A percentile compares a stretch with the other conserved stretches of the same genome.
phyloP scores from a whole-genome alignment of 2,329 filamentous ascomycete species.

The Phaeophleospora eucalypticola region DNA sequence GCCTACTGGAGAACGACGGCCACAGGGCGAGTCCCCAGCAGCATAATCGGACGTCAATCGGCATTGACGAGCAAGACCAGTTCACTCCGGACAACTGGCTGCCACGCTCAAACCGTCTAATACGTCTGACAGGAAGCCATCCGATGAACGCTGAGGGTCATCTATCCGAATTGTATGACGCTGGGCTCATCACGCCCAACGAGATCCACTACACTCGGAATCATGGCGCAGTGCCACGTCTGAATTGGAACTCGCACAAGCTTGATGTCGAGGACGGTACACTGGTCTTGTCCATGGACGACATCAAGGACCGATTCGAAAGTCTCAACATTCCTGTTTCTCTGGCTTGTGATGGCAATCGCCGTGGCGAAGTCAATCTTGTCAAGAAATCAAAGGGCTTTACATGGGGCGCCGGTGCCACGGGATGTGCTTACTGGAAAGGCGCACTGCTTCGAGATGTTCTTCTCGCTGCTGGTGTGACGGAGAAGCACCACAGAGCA shows the following conservation, averaged over 20 bases:
- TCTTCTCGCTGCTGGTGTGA: constrained; percentile 40
- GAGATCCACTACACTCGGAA: constrained; percentile 52
- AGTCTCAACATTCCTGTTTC: constrained; percentile 47
- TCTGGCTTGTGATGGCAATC: constrained; percentile 49
- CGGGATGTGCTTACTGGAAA: constrained; percentile 51
- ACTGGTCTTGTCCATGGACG: constrained; percentile 42
- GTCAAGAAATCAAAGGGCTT: constrained; percentile 48
- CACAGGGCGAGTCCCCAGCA: constrained; percentile 37
- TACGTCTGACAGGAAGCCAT: constrained; percentile 52
- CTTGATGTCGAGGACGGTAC: constrained; percentile 46
- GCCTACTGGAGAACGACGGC: constrained; percentile 43
- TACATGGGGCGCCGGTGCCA: constrained; percentile 45
- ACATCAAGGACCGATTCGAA: constrained; percentile 42
- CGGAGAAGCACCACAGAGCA: constrained; percentile 17
- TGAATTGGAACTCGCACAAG: constrained; percentile 49
- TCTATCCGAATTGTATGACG: constrained; percentile 42
- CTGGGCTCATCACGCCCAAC: constrained; percentile 47
- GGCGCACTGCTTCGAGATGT: constrained; percentile 46
- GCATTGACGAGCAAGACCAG: constrained; percentile 49
- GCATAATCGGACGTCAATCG: constrained; percentile 30
- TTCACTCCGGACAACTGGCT: constrained; percentile 54
- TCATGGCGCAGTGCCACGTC: constrained; percentile 50
- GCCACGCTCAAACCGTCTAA: constrained; percentile 44
- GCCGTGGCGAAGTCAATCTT: constrained; percentile 52
- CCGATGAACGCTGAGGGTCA: constrained; percentile 50